A percentile compares a stretch with the other conserved stretches of the same genome.
Conservation (phyloP, 768 basidiomycete species). For the Panus rudis region DNA sequence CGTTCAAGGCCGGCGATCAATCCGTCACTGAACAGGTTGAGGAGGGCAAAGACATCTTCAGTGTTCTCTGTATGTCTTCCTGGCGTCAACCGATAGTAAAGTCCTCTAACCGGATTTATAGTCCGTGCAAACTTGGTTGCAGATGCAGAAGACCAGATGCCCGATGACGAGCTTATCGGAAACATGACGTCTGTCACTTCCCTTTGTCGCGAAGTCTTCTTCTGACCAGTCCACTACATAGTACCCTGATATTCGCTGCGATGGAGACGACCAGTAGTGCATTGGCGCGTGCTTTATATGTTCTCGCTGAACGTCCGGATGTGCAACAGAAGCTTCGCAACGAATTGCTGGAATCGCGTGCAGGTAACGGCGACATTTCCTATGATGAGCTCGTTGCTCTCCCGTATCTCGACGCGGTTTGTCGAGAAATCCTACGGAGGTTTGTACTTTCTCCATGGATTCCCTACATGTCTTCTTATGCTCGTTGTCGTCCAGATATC, state of each 20-base stretch:
- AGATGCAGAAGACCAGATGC: neutral
- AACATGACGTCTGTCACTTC: neutral
- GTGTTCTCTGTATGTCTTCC: slow-evolving; percentile 7
- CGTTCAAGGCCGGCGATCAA: slow-evolving; percentile 11
- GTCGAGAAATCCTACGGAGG: slow-evolving; percentile 8
- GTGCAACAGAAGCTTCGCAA: slow-evolving; percentile 10
- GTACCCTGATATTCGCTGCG: slow-evolving; percentile 11
- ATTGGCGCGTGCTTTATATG: slow-evolving; percentile 4
- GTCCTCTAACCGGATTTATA: neutral
- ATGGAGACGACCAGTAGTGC: slow-evolving; percentile 13
- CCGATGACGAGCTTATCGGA: slow-evolving; percentile 4
- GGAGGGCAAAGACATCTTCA: slow-evolving; percentile 17
- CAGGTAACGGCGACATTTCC: neutral
- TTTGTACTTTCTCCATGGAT: slow-evolving; percentile 2
- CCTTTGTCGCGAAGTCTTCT: neutral
- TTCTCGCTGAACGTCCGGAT: slow-evolving; percentile 10
- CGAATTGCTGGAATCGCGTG: slow-evolving; percentile 4
- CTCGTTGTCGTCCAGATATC: neutral
- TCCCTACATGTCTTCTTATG: neutral
- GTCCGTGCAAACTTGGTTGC: slow-evolving; percentile 5
- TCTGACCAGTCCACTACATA: neutral
- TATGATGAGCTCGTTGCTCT: slow-evolving; percentile 5
- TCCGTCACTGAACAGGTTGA: slow-evolving; percentile 5
- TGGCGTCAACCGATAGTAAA: neutral
- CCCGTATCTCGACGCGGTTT: slow-evolving; percentile 9